A percentile compares a stretch with the other conserved stretches of the same genome.
Conservation (phyloP, 2,329 filamentous ascomycete genomes). For the Periconia sp. region DNA sequence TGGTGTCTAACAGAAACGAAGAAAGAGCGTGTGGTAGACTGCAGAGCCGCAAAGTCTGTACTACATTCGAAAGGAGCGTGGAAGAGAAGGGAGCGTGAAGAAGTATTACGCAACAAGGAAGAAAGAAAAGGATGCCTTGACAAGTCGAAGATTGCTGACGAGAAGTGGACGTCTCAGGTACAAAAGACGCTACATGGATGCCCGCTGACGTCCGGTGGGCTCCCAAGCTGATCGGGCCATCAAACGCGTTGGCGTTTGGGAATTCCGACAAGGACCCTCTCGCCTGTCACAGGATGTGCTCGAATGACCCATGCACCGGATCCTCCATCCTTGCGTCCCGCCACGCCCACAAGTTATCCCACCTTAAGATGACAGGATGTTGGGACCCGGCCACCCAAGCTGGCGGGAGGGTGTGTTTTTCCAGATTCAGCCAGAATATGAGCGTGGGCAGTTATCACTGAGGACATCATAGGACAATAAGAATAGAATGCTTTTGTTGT, state of each 20-base stretch:
- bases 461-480: conserved; percentile 8
- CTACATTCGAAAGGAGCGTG: conserved; percentile 16
- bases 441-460: neutral
- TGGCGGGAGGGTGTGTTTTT: conserved; percentile 1
- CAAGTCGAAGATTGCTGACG: conserved; percentile 27
- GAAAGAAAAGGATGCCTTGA: conserved; percentile 24
- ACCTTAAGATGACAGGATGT: conserved; percentile 21
- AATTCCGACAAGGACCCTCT: conserved; percentile 29
- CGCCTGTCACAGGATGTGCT: conserved; percentile 31
- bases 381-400: conserved; percentile 2
- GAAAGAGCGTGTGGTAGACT: conserved; percentile 19
- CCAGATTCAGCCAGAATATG: conserved; percentile 1
- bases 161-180: conserved; percentile 41
- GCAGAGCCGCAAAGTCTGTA: conserved; percentile 16
- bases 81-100: conserved; percentile 21
- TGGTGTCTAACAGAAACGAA: conserved; percentile 11
- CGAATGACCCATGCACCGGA: conserved; percentile 4
- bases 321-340: conserved; percentile 5
- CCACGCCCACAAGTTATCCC: conserved; percentile 1
- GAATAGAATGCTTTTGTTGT: neutral
- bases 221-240: conserved; percentile 27
- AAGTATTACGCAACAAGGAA: conserved; percentile 29
- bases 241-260: conserved; percentile 47
- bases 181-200: conserved; percentile 34
- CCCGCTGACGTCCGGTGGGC: conserved; percentile 28